Evolutionary conservation across 2,329 filamentous ascomycete species (phyloP), one percentile per base, ranked within the genome.

Genomic region (Epicoccum nigrum): DNA sequence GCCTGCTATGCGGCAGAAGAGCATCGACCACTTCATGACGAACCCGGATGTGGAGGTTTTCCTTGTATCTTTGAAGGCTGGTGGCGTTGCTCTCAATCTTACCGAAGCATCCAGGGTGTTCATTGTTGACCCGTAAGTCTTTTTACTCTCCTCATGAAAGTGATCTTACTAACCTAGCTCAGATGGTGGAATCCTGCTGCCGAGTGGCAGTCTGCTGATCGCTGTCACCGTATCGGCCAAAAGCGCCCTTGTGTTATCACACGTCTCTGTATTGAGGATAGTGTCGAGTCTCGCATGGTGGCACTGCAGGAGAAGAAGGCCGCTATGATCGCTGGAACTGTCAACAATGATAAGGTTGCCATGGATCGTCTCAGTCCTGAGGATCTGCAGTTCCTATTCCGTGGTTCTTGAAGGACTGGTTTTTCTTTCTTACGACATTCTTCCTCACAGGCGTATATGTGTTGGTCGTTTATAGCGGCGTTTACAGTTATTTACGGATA

Each of bases 121-220:
- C 73, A 97, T 97, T 55, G 86, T 97, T 51, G 94, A 99, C 67
- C 94, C 94, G 81, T 92, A 84, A 83, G 89, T 33, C 12, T 17
- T 28, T 12, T 17, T 4, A 3, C 16, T 25, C 4, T 27, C 8
- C 3, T 20, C 4, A 17, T 7, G 4, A 5, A 17, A 15, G 2
- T 4, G 9, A 15, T 15, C 11, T 17, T 63, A 38, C 72, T 72
- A 61, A 77, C 44, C 20, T 20, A 12, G 25, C 55, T 28, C 60
- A 92, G 89, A 62, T 97, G 94, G 94, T 99, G 94, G 94, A 97
- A 97, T 63, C 94, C 94, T n/a, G 92, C 92, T n/a, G 93, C 93
- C 0, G 94, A 99, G 76, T 99, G 94, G 94, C 94, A 99, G 76
- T 94, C 89, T 55, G 94, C 94, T 2, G 94, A 99, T 58, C 77